A percentile compares a stretch with the other conserved stretches of the same genome.
Conservation (phyloP, 148 eudicot species). For the Drosera capensis region DNA sequence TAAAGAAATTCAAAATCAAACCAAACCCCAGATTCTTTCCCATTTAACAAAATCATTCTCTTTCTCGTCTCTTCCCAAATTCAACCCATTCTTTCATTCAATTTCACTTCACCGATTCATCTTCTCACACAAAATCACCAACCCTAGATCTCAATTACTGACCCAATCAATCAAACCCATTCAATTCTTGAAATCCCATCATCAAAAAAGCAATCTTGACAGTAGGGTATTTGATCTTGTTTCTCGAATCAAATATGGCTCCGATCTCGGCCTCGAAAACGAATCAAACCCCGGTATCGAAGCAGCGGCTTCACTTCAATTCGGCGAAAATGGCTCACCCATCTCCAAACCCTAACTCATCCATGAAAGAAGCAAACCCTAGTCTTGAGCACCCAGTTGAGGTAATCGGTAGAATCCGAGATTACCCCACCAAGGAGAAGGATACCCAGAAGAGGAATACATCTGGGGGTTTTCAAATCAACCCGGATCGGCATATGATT, state of each 20-base stretch:
- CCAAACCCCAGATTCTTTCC: no score
- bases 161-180: no score
- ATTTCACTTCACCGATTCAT: no score
- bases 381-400: slow-evolving; percentile 80
- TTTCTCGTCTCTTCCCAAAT: no score
- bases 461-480: slow-evolving; percentile 27
- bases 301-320: slow-evolving; percentile 43
- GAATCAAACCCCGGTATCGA: slow-evolving; percentile 64
- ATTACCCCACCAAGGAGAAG: slow-evolving; percentile 30
- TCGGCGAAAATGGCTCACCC: slow-evolving; percentile 23
- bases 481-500: slow-evolving; percentile 28
- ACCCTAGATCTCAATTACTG: no score
- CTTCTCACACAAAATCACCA: no score
- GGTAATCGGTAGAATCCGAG: slow-evolving; percentile 71
- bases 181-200: no score
- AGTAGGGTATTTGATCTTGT: no score
- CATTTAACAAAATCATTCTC: no score
- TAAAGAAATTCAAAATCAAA: no score
- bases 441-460: slow-evolving; percentile 13
- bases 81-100: no score
- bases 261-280: slow-evolving; percentile 42
- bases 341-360: slow-evolving; percentile 43
- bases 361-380: slow-evolving; percentile 18
- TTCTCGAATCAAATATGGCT: slow-evolving; percentile 30
- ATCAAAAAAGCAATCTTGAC: no score